phyloP scores from a whole-genome alignment of 805 yeast genomes.

The Metschnikowia borealis region DNA sequence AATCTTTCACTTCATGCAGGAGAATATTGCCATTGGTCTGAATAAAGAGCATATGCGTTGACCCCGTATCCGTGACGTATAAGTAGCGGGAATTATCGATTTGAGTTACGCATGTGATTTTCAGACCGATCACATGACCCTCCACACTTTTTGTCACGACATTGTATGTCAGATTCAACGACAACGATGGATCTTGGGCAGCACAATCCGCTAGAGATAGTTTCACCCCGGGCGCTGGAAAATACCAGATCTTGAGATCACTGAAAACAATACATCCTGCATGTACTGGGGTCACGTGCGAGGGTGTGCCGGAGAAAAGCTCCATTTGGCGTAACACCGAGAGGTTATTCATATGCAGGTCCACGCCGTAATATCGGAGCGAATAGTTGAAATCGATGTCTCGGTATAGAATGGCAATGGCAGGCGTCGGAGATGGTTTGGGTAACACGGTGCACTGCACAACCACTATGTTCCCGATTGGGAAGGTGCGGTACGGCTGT shows the following conservation, averaged over 20 bases:
- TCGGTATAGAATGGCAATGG: conserved; percentile 30
- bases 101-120: conserved; percentile 10
- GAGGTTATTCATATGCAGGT: conserved; percentile 4
- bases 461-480: conserved; percentile 14
- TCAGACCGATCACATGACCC: conserved; percentile 6
- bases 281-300: conserved; percentile 20
- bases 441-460: conserved; percentile 7
- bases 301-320: conserved; percentile 29
- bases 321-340: conserved; percentile 22
- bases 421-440: background rate
- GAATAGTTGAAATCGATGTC: conserved; percentile 33
- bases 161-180: conserved; percentile 1
- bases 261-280: conserved; percentile 24
- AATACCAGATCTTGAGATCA: conserved; percentile 26
- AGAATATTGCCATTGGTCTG: background rate
- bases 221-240: conserved; percentile 15
- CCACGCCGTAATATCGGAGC: conserved; percentile 26
- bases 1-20: conserved; percentile 9
- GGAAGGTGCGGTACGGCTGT: conserved; percentile 4
- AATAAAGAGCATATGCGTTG: conserved; percentile 24
- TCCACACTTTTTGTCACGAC: conserved; percentile 10
- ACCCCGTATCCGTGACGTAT: conserved; percentile 28
- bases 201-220: conserved; percentile 1
- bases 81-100: conserved; percentile 29
- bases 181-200: conserved; percentile 9